Evolutionary conservation across 305 asterid species (phyloP).

Genomic region (Fraxinus floribunda): DNA sequence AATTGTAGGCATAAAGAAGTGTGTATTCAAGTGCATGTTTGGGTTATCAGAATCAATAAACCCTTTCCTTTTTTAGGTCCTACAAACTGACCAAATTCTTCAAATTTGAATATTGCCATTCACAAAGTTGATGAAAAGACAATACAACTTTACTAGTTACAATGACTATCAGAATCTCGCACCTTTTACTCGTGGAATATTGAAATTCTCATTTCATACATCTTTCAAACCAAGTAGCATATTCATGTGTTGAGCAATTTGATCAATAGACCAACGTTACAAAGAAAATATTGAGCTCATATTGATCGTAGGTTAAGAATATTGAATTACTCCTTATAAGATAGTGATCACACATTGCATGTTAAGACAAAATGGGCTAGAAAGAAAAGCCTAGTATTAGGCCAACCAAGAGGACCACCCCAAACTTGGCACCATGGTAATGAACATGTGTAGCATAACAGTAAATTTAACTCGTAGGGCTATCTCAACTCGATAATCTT

Average conservation of each 20-base stretch:
- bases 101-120: conserved; percentile 16
- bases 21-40: not conserved
- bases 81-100: conserved; percentile 14
- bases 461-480: not conserved
- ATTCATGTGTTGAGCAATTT: not conserved
- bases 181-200: not conserved
- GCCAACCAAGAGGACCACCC: not conserved
- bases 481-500: not conserved
- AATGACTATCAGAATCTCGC: not conserved
- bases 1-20: not conserved
- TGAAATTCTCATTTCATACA: not conserved
- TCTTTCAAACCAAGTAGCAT: not conserved
- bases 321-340: too few species aligned
- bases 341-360: not conserved
- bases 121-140: conserved; percentile 1
- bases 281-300: not conserved
- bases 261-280: not conserved
- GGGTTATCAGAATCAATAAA: conserved; percentile 14
- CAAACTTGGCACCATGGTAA: not conserved
- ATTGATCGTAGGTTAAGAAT: not conserved
- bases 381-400: not conserved
- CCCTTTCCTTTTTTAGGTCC: conserved; percentile 15
- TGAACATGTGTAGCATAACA: not conserved
- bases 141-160: not conserved
- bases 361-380: not conserved